Conservation (phyloP, 306 rosid genomes). For the Vigna hirtella region DNA sequence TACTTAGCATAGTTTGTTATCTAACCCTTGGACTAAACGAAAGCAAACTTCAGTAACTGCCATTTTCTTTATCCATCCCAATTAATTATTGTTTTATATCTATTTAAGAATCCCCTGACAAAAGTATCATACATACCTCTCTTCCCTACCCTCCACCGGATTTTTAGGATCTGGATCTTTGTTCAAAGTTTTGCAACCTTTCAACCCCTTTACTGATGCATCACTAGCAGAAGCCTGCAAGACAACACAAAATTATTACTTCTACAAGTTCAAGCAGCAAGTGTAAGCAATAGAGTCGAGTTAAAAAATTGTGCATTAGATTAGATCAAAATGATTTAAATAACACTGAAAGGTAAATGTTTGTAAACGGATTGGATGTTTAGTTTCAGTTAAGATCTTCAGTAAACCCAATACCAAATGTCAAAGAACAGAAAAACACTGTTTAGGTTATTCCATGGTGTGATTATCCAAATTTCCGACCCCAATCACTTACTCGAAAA, state of each 20-base stretch:
- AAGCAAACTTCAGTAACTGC: constrained; percentile 31
- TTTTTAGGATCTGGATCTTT: constrained; percentile 90
- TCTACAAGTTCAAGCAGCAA: constrained; percentile 33
- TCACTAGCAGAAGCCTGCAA: constrained; percentile 80
- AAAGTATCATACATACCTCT: constrained; percentile 63
- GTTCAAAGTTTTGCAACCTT: constrained; percentile 81
- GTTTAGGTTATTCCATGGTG: constrained; percentile 29
- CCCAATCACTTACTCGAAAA: constrained; percentile 68
- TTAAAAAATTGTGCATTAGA: not conserved
- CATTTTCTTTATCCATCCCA: constrained; percentile 4
- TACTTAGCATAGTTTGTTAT: constrained; percentile 31
- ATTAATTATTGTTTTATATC: constrained; percentile 22
- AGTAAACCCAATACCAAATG: constrained; percentile 14
- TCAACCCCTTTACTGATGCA: constrained; percentile 83
- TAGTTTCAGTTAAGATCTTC: constrained; percentile 37
- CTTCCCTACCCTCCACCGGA: constrained; percentile 90
- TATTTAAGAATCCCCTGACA: constrained; percentile 5
- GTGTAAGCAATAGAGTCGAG: constrained; percentile 23
- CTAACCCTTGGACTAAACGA: constrained; percentile 32
- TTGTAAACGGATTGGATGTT: constrained; percentile 22
- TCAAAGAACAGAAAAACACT: constrained; percentile 12
- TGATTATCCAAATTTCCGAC: constrained; percentile 22
- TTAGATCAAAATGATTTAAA: constrained; percentile 14
- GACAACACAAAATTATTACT: constrained; percentile 39
- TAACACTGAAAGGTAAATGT: constrained; percentile 3